Conservation (phyloP, 2,329 filamentous ascomycete genomes). For the Sclerotinia borealis region DNA sequence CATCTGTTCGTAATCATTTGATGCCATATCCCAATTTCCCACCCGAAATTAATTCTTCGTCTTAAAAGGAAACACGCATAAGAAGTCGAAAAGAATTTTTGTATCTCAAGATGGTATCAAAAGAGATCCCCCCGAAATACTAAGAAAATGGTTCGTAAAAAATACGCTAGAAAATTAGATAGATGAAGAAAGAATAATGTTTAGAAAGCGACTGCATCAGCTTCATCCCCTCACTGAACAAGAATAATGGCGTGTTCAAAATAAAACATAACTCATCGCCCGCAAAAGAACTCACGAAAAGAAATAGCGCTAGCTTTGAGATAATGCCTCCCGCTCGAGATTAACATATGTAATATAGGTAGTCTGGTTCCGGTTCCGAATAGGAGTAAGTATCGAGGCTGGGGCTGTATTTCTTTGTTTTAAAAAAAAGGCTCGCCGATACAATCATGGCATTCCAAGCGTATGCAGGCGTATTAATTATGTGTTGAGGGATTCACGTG, state of each 20-base stretch:
- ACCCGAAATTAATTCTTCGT: neutral
- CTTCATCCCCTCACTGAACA: conserved; percentile 30
- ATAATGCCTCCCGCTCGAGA: neutral
- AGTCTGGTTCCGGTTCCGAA: conserved; percentile 38
- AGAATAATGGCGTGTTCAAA: conserved; percentile 9
- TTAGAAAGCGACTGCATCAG: neutral
- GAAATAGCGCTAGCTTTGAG: neutral
- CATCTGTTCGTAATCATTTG: conserved; percentile 4
- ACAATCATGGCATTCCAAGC: neutral
- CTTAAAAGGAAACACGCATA: neutral
- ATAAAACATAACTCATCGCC: conserved; percentile 24
- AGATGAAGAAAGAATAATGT: neutral
- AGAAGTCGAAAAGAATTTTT: neutral
- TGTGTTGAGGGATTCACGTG: conserved; percentile 21
- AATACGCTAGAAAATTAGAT: neutral
- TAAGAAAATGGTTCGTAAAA: neutral
- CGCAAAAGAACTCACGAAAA: conserved; percentile 13
- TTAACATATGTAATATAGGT: conserved; percentile 23
- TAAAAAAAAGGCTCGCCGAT: conserved; percentile 8
- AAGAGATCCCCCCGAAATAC: neutral
- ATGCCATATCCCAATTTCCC: neutral
- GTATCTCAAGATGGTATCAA: conserved; percentile 11
- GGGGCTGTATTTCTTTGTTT: conserved; percentile 2
- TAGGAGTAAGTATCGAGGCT: conserved; percentile 13
- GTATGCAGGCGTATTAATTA: neutral